Evolutionary conservation across 179 eudicot species (phyloP), one percentile per base, ranked within the genome.

Genomic region (Amaranthus tricolor): DNA sequence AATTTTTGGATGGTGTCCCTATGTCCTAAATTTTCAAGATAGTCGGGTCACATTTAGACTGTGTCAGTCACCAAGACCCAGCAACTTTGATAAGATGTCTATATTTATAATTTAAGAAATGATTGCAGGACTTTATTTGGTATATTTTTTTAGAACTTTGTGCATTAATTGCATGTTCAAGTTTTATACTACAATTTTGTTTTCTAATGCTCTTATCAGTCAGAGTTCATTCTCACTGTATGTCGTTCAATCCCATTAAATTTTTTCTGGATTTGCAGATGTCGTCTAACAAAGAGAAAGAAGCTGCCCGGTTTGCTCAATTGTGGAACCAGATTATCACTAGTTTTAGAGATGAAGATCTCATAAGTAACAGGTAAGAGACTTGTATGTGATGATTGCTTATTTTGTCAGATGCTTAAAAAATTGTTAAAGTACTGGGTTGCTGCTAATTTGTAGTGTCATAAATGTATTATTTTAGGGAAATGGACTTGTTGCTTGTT

Each of bases 271-370:
- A 49, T 52, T 75, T 72, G 80, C 80, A 93, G 99, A 82, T 86
- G 72, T 83, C 89, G 7, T 84, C 94, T 62, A 89, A 83, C 56
- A 88, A 87, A 75, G 96, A 84, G 76, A 96, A 90, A 79, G 91
- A 88, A 82, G 93, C 96, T 48, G 98, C 96, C 5, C 87, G 97
- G 71, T 96, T 96, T 86, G 98, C 99, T 80, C 99, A 96, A 76
- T 80, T 96, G 76, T 96, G 99, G 99, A 96, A 96, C 80, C 91
- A 91, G 71, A 90, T 96, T 67, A 94, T 96, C 70, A 88, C 90
- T 20, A 94, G 98, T 76, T 96, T 96, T 73, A 87, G 99, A 77
- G 93, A 89, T 76, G 99, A 96, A 86, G 99, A 96, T 89, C 94
- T 96, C 58, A 88, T 96, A 51, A 91, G 88, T 82, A 74, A 91